phyloP scores from a whole-genome alignment of 2,329 filamentous ascomycete genomes.

The Cryphonectria nitschkei region DNA sequence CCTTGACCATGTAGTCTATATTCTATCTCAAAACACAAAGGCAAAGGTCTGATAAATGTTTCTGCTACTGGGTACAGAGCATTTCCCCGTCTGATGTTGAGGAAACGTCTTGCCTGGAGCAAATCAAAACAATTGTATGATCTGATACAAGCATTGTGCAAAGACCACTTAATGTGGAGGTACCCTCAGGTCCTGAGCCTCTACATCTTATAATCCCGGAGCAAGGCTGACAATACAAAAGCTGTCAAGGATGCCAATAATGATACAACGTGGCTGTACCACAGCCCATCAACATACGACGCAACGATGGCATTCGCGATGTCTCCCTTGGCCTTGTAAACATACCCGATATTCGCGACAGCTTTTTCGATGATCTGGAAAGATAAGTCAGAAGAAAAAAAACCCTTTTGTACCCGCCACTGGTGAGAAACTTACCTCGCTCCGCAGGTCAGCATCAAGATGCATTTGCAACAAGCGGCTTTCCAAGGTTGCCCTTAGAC shows the following conservation, averaged over 20 bases:
- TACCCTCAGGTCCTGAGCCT: background rate
- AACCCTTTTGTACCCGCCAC: background rate
- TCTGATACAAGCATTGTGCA: background rate
- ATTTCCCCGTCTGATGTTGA: background rate
- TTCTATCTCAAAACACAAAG: background rate
- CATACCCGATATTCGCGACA: slow-evolving; percentile 40
- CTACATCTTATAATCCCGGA: slow-evolving; percentile 35
- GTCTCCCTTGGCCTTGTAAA: slow-evolving; percentile 34
- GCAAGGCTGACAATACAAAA: slow-evolving; percentile 34
- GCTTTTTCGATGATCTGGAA: slow-evolving; percentile 39
- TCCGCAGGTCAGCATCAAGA: slow-evolving; percentile 29
- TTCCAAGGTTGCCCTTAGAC: slow-evolving; percentile 32
- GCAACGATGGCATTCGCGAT: slow-evolving; percentile 37
- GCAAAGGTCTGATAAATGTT: too few relatives aligned
- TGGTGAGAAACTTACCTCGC: slow-evolving; percentile 30
- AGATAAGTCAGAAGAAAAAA: background rate
- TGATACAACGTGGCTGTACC: slow-evolving; percentile 41
- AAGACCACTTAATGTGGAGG: too few relatives aligned
- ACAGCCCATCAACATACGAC: slow-evolving; percentile 41
- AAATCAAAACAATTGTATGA: background rate
- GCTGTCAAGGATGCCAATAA: slow-evolving; percentile 36
- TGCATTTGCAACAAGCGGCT: slow-evolving; percentile 33
- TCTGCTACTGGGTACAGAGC: background rate
- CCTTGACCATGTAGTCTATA: background rate
- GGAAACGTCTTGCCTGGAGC: background rate